Evolutionary conservation across 495 filamentous ascomycete species (phyloP).

Genomic region (Trichoderma asperelloides): DNA sequence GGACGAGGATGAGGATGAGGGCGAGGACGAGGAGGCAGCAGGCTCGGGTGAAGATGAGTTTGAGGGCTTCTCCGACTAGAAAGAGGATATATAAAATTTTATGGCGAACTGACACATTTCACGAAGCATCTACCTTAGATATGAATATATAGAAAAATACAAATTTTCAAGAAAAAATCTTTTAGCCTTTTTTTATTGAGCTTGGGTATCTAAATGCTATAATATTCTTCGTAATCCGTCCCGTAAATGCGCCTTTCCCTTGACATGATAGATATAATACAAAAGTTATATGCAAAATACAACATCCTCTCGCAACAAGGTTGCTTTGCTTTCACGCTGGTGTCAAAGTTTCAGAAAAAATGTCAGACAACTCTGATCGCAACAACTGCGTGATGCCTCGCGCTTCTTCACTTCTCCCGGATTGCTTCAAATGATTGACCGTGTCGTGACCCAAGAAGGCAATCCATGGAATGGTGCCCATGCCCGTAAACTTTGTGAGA

Average conservation of each 20-base stretch:
- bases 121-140: background rate
- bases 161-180: background rate
- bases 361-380: background rate
- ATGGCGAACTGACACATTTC: background rate
- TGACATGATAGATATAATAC: background rate
- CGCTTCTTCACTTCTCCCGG: conserved; percentile 4
- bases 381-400: background rate
- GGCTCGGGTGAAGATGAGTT: conserved; percentile 41
- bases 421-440: conserved; percentile 1
- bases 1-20: conserved; percentile 38
- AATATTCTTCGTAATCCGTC: background rate
- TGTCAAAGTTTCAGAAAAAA: background rate
- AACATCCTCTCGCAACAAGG: background rate
- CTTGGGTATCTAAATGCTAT: background rate
- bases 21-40: conserved; percentile 19
- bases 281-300: too few relatives aligned
- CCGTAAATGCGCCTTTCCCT: background rate
- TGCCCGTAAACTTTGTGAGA: background rate
- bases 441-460: conserved; percentile 6
- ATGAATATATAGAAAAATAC: background rate
- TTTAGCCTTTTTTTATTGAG: background rate
- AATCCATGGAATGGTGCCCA: conserved; percentile 2
- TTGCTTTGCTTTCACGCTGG: background rate
- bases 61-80: conserved; percentile 33
- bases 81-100: background rate